A percentile compares a stretch with the other conserved stretches of the same genome.
phyloP scores from a whole-genome alignment of 176 grass and related monocot genomes.

The Carex myosuroides region DNA sequence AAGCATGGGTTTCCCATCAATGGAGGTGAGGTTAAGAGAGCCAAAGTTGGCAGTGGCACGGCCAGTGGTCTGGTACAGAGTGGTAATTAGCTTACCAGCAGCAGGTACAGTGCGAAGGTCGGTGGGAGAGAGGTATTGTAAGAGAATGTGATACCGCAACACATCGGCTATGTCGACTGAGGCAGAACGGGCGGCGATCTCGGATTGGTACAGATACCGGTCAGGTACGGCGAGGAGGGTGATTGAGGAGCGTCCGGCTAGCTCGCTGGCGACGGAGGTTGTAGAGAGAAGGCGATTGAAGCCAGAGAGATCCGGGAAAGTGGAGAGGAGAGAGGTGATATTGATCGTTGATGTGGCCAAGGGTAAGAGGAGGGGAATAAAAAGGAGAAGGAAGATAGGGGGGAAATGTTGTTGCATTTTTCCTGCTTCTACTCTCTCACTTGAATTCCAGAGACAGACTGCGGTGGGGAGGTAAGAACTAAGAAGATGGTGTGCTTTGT shows the following conservation, averaged over 20 bases:
- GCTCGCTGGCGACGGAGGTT: constrained; percentile 50
- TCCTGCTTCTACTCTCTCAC: not conserved
- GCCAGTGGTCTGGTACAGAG: constrained; percentile 94
- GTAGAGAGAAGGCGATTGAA: constrained; percentile 62
- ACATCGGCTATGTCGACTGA: constrained; percentile 83
- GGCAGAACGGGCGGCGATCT: constrained; percentile 46
- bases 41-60: constrained; percentile 74
- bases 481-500: constrained; percentile 3
- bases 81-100: constrained; percentile 73
- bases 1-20: constrained; percentile 39
- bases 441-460: not conserved
- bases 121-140: constrained; percentile 81
- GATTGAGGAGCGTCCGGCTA: constrained; percentile 57
- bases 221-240: constrained; percentile 83
- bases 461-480: not conserved
- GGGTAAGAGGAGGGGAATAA: not conserved
- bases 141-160: constrained; percentile 84
- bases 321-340: constrained; percentile 64
- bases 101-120: constrained; percentile 49
- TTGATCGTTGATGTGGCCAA: constrained; percentile 24
- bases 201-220: constrained; percentile 43
- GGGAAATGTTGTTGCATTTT: constrained; percentile 9
- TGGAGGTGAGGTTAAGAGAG: constrained; percentile 71
- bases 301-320: constrained; percentile 47
- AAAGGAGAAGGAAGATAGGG: constrained; percentile 1